phyloP scores from a whole-genome alignment of 805 yeast genomes.

The Kregervanrija pseudodelftensis region DNA sequence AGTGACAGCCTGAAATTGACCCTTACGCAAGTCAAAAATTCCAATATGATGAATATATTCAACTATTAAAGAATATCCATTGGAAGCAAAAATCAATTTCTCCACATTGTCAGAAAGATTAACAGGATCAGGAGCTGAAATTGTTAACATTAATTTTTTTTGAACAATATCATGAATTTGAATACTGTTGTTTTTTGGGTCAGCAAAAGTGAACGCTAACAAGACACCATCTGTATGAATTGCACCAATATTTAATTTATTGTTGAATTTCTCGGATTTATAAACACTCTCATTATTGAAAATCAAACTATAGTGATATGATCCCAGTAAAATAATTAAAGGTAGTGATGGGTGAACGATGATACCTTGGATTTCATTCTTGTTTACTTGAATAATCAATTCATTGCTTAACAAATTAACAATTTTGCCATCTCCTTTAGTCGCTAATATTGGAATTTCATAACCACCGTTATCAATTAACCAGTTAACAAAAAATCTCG shows the following conservation, averaged over 20 bases:
- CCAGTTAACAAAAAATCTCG: too few species aligned
- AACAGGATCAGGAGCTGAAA: conserved; percentile 15
- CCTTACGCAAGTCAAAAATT: conserved; percentile 21
- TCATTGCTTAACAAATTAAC: too few species aligned
- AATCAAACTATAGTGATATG: not conserved
- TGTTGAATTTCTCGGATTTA: conserved; percentile 1
- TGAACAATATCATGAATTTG: conserved; percentile 34
- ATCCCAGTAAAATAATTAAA: conserved; percentile 1
- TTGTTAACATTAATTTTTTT: conserved; percentile 29
- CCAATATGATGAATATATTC: conserved; percentile 10
- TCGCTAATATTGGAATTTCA: too few species aligned
- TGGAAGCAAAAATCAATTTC: conserved; percentile 22
- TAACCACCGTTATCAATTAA: too few species aligned
- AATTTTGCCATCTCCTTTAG: too few species aligned
- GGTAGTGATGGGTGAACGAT: conserved; percentile 12
- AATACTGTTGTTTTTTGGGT: conserved; percentile 25
- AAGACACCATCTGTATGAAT: conserved; percentile 17
- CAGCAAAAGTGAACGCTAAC: conserved; percentile 8
- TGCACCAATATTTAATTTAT: conserved; percentile 2
- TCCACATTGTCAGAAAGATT: conserved; percentile 7
- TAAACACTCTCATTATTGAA: conserved; percentile 5
- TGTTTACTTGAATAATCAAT: not conserved
- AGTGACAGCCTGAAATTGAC: not conserved
- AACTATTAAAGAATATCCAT: conserved; percentile 53
- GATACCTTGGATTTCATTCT: conserved; percentile 1